phyloP scores from a whole-genome alignment of 768 basidiomycete species.

The Plicaturopsis crispa region DNA sequence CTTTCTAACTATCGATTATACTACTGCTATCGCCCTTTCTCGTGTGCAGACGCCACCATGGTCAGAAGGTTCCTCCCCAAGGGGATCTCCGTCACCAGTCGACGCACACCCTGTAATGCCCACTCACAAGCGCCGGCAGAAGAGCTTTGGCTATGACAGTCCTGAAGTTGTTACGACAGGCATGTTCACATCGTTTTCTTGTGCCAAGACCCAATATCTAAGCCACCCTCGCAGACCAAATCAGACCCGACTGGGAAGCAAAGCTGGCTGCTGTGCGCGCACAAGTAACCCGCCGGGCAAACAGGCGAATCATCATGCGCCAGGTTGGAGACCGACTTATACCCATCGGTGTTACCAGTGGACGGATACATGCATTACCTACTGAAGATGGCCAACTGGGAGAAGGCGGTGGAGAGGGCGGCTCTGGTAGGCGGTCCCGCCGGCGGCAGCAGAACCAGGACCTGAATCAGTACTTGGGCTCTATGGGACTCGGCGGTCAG shows the following conservation, averaged over 20 bases:
- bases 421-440: slow-evolving; percentile 47
- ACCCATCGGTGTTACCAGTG: slow-evolving; percentile 93
- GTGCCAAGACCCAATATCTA: too few relatives aligned
- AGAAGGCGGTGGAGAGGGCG: slow-evolving; percentile 29
- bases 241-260: slow-evolving; percentile 96
- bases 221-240: slow-evolving; percentile 79
- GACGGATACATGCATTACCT: slow-evolving; percentile 64
- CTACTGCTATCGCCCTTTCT: not conserved
- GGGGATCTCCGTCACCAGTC: slow-evolving; percentile 32
- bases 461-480: slow-evolving; percentile 52
- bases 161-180: slow-evolving; percentile 91
- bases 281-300: slow-evolving; percentile 91
- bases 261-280: slow-evolving; percentile 93
- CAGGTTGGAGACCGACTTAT: slow-evolving; percentile 97
- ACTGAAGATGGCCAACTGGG: slow-evolving; percentile 44
- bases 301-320: slow-evolving; percentile 95
- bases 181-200: too few relatives aligned
- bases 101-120: slow-evolving; percentile 28
- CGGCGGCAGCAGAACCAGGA: slow-evolving; percentile 53
- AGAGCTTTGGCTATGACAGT: slow-evolving; percentile 81
- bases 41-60: slow-evolving; percentile 31
- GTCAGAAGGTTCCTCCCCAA: slow-evolving; percentile 45
- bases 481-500: slow-evolving; percentile 71
- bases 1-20: not conserved
- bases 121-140: slow-evolving; percentile 69